A percentile compares a stretch with the other conserved stretches of the same genome.
Evolutionary conservation across 2,329 filamentous ascomycete species (phyloP).

Genomic region (Exophiala lecanii-corni): DNA sequence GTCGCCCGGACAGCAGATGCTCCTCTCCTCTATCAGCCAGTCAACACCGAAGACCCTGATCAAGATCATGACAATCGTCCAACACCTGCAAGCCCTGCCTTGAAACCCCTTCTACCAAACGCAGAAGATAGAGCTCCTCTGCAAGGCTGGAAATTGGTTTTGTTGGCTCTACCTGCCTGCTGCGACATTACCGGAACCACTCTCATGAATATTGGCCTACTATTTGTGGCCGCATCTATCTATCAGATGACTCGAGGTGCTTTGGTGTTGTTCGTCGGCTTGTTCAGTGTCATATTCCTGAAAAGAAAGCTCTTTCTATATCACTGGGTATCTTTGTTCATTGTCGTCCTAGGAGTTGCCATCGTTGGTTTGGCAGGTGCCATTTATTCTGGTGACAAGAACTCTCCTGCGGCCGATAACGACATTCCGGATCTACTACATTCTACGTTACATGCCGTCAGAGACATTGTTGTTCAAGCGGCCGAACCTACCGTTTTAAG

Average conservation of each 20-base stretch:
- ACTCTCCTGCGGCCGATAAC: constrained; percentile 29
- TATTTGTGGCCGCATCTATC: constrained; percentile 92
- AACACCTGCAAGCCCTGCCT: constrained; percentile 39
- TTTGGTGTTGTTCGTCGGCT: constrained; percentile 87
- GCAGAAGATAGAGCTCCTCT: constrained; percentile 58
- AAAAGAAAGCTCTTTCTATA: constrained; percentile 74
- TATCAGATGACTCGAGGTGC: constrained; percentile 98
- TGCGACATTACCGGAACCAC: constrained; percentile 95
- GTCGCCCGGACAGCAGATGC: constrained; percentile 33
- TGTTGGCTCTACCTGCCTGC: constrained; percentile 80
- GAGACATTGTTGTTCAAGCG: constrained; percentile 39
- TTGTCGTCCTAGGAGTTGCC: constrained; percentile 83
- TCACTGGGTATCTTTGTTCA: constrained; percentile 84
- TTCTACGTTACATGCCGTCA: constrained; percentile 30
- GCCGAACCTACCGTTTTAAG: constrained; percentile 55
- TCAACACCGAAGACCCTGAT: constrained; percentile 48
- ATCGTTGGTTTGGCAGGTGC: constrained; percentile 86
- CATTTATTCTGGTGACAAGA: constrained; percentile 58
- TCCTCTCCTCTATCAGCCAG: constrained; percentile 57
- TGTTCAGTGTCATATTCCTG: constrained; percentile 91
- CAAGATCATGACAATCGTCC: constrained; percentile 42
- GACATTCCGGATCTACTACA: constrained; percentile 30
- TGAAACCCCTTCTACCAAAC: constrained; percentile 51
- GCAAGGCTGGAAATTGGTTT: constrained; percentile 63
- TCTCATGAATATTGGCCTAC: constrained; percentile 90